Evolutionary conservation across 2,329 filamentous ascomycete genomes (phyloP), one percentile per base, ranked within the genome.

Genomic region (Cercospora sp.): DNA sequence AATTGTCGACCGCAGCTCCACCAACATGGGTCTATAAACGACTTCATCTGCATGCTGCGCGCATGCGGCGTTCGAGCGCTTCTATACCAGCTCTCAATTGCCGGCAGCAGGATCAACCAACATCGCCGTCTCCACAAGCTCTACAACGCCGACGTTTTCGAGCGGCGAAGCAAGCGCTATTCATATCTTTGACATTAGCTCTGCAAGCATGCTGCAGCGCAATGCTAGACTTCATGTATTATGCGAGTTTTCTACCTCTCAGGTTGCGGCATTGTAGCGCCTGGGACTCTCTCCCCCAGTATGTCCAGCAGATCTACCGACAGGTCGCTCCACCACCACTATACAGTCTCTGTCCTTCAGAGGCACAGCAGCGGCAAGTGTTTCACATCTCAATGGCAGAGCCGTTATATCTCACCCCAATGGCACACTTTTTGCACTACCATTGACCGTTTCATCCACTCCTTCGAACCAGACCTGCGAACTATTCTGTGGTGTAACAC

Each of bases 321-420:
- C 61, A 60, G 26, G 31, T 28, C 45, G 53, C 33, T 64, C 55
- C 63, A 60, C 36, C 57, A 31, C 3, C 23, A 48, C 12, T 31
- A 59, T 36, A 30, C 23, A 42, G 9, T 55, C 45, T 36, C 62
- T 58, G 64, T 67, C 60, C 55, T 45, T 51, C 48, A 69, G 63
- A 60, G 68, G 70, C 70, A 72, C 70, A 72, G 68, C 58, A 66
- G 65, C 65, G 65, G 36, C 60, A 65, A 67, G 53, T 20, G 60
- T 69, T 67, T 72, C 64, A 60, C 33, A 10, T 28, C 23, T 36
- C 18, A 28, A 23, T 62, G 33, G n/a, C 58, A 59, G 13, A 20
- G 20, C 60, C 57, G 7, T 64, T 66, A 69, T 67, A 71, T 36
- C 53, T 58, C 18, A 7, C 63, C 36, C 60, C 28, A 63, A 69